Conservation (phyloP, 2,329 filamentous ascomycete genomes). For the Scedosporium minutisporum region DNA sequence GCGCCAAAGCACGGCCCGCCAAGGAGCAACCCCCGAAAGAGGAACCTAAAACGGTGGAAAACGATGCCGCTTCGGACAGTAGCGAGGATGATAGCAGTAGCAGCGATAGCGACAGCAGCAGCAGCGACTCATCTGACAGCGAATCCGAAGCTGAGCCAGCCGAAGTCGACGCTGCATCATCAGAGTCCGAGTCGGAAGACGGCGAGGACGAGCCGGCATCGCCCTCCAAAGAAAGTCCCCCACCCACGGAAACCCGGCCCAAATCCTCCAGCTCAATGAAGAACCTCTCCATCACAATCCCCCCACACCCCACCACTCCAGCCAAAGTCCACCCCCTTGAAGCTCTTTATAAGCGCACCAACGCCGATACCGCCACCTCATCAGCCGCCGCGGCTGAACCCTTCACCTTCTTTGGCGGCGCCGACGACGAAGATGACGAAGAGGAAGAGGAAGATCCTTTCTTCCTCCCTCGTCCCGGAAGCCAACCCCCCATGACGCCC, state of each 20-base stretch:
- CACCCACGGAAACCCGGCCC: constrained; percentile 23
- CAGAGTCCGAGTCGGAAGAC: constrained; percentile 15
- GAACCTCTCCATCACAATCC: constrained; percentile 46
- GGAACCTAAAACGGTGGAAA: neutral
- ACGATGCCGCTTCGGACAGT: constrained; percentile 14
- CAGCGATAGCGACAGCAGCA: neutral
- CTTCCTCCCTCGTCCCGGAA: constrained; percentile 11
- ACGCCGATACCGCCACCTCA: constrained; percentile 29
- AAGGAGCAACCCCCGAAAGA: neutral
- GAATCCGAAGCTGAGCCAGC: neutral
- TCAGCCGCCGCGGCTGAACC: constrained; percentile 28
- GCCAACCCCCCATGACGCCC: constrained; percentile 63
- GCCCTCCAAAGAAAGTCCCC: neutral
- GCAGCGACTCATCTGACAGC: neutral
- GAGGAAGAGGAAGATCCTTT: constrained; percentile 31
- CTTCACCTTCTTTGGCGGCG: constrained; percentile 69
- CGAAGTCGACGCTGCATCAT: constrained; percentile 15
- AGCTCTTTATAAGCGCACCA: constrained; percentile 74
- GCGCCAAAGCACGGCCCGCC: neutral
- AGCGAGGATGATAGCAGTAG: constrained; percentile 26
- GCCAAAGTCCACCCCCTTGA: constrained; percentile 73
- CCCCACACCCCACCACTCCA: constrained; percentile 33
- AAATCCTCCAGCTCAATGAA: constrained; percentile 41
- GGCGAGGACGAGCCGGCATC: constrained; percentile 15
- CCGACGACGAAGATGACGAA: constrained; percentile 35